Base-by-base conservation (phyloP, 1,139 yeast species). In the Nematodospora anomalae region DNA sequence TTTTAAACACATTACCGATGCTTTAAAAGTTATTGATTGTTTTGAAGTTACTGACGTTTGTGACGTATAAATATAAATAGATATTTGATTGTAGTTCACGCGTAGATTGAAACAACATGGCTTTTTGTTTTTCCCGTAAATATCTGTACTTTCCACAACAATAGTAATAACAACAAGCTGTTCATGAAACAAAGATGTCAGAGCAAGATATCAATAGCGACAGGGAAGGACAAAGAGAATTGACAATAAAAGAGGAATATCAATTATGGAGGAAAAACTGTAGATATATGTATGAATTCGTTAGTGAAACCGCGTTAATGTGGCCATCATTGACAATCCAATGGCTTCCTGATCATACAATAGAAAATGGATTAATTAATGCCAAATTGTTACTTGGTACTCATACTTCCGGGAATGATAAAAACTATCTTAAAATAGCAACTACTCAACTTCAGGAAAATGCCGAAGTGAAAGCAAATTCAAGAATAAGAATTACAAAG, bases 251-350 rank as follows among this genome's bases (percentile, higher is more conserved):
- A 40, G 88, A 83, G 45, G 92, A 84, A 53, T 84, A 84, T 53
- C 79, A 81, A 44, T 58, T 83, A 46, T 85, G 95, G 95, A 71
- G 87, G 44, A 79, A 83, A 52, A 84, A 83, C 53, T 83, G 89
- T 44, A 80, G 87, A 10, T 78, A 73, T 50, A 81, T 84, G 88
- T 85, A 85, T 49, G 88, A 83, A 53, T 83, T 82, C 56, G 86
- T 84, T 22, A 79, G 84, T 40, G 92, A 84, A 52, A 83, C 90
- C 0, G 86, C 86, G 2, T 61, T 84, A 33, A 74, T 82, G 7
- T 85, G 94, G 94, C 94, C 95, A 1, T 81, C 90, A 3, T 64
- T 84, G 36, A 82, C 92, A 2, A 71, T 83, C 3, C 86, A 84
- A 60, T 84, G 92, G 88, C 60, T 83, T 12, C 89, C 89, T 1